Evolutionary conservation across 2,329 filamentous ascomycete species (phyloP).

Genomic region (Rachicladosporium sp.): DNA sequence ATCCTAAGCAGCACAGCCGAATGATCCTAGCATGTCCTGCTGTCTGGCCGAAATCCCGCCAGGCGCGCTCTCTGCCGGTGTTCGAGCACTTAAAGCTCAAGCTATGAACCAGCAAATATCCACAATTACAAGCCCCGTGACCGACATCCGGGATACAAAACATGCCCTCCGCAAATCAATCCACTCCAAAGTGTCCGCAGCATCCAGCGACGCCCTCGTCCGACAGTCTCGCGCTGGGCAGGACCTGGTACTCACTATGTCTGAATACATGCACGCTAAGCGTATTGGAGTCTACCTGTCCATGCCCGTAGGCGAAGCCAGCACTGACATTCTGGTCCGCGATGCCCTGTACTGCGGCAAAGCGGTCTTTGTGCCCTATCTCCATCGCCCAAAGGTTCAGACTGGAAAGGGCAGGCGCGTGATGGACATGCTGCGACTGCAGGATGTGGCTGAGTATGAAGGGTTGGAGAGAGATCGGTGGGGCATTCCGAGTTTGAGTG

Average conservation of each 20-base stretch:
- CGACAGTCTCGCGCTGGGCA: constrained; percentile 62
- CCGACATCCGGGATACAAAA: constrained; percentile 42
- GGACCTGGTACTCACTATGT: constrained; percentile 51
- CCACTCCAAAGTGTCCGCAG: constrained; percentile 49
- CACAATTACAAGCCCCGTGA: no score
- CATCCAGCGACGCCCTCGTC: constrained; percentile 50
- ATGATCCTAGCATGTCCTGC: no score
- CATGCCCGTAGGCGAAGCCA: constrained; percentile 80
- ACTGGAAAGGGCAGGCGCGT: constrained; percentile 41
- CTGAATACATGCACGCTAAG: constrained; percentile 62
- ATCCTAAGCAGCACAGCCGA: no score
- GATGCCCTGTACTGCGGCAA: constrained; percentile 70
- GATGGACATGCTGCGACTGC: constrained; percentile 90
- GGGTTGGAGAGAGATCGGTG: constrained; percentile 67
- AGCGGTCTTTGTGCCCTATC: constrained; percentile 81
- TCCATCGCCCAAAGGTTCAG: constrained; percentile 46
- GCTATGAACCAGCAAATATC: no score
- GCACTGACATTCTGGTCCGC: constrained; percentile 68
- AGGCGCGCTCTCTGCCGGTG: no score
- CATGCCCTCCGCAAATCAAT: constrained; percentile 61
- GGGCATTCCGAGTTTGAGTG: constrained; percentile 81
- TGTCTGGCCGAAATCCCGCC: no score
- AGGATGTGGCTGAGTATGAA: constrained; percentile 64
- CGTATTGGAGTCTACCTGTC: constrained; percentile 80
- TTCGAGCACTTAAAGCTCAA: no score